Evolutionary conservation across 192 early-diverging fungal genomes (phyloP).

Genomic region (Lobosporangium transversale): DNA sequence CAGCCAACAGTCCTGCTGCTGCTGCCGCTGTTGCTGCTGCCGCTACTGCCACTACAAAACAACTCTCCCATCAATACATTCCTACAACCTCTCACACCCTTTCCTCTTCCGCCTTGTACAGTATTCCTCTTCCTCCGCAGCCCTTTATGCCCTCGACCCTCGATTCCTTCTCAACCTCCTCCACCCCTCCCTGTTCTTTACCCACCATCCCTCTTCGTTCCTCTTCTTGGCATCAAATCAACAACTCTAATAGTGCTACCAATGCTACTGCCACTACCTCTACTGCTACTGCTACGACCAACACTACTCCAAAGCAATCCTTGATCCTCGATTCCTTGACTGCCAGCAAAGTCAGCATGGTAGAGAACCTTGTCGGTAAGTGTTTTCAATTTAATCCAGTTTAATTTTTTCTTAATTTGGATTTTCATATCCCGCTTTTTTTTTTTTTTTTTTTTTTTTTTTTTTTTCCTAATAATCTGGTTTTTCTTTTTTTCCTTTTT

Average conservation of each 20-base stretch:
- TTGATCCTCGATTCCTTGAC: conserved; percentile 39
- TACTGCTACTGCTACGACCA: neutral
- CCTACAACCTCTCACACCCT: no score
- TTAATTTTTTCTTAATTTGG: no score
- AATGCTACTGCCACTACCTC: neutral
- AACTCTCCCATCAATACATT: neutral
- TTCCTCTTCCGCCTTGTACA: conserved; percentile 22
- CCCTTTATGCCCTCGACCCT: conserved; percentile 18
- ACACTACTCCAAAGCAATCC: conserved; percentile 37
- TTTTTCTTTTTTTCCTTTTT: neutral
- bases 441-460: neutral
- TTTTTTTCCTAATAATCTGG: neutral
- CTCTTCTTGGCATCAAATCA: conserved; percentile 35
- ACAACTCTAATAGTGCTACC: conserved; percentile 8
- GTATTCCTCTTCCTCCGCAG: conserved; percentile 38
- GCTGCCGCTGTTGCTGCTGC: neutral
- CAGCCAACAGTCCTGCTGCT: conserved; percentile 11
- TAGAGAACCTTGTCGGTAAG: conserved; percentile 52
- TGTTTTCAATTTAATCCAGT: neutral
- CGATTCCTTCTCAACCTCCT: conserved; percentile 44
- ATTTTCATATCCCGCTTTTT: neutral
- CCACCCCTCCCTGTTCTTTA: conserved; percentile 35
- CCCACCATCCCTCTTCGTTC: conserved; percentile 20
- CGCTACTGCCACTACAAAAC: neutral
- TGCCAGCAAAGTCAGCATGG: conserved; percentile 35